phyloP scores from a whole-genome alignment of 1,139 yeast species.

The Pneumocystis murina region DNA sequence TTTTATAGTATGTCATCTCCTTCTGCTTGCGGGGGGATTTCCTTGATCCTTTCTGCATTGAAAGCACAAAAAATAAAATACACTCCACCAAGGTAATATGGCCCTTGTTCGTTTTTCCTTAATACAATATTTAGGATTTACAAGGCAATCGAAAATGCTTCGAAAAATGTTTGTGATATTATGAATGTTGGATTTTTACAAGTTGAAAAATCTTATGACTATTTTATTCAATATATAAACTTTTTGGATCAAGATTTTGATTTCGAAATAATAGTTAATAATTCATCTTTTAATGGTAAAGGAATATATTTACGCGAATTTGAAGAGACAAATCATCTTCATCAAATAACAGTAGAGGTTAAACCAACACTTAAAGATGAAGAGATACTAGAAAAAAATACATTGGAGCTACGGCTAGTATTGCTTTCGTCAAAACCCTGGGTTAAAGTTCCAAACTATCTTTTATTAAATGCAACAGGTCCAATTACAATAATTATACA shows the following conservation, averaged over 20 bases:
- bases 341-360: conserved; percentile 4
- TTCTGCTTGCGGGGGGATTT: conserved; percentile 13
- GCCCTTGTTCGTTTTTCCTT: neutral
- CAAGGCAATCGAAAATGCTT: conserved; percentile 8
- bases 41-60: conserved; percentile 10
- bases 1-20: conserved; percentile 12
- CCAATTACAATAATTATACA: neutral
- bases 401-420: conserved; percentile 6
- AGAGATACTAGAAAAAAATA: conserved; percentile 5
- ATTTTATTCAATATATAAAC: conserved; percentile 6
- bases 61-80: conserved; percentile 7
- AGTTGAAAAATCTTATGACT: conserved; percentile 9
- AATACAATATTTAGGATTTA: conserved; percentile 1
- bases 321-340: conserved; percentile 4
- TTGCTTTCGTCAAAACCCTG: conserved; percentile 7
- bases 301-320: conserved; percentile 10
- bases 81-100: conserved; percentile 3
- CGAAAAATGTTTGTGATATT: conserved; percentile 7
- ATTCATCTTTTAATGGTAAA: neutral
- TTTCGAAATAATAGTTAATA: conserved; percentile 2
- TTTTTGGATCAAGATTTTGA: conserved; percentile 9
- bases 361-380: conserved; percentile 8
- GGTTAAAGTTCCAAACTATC: conserved; percentile 8
- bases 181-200: conserved; percentile 11
- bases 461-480: conserved; percentile 9